Evolutionary conservation across 106 monocot species (phyloP), one percentile per base, ranked within the genome.

Genomic region (Platanthera zijinensis): DNA sequence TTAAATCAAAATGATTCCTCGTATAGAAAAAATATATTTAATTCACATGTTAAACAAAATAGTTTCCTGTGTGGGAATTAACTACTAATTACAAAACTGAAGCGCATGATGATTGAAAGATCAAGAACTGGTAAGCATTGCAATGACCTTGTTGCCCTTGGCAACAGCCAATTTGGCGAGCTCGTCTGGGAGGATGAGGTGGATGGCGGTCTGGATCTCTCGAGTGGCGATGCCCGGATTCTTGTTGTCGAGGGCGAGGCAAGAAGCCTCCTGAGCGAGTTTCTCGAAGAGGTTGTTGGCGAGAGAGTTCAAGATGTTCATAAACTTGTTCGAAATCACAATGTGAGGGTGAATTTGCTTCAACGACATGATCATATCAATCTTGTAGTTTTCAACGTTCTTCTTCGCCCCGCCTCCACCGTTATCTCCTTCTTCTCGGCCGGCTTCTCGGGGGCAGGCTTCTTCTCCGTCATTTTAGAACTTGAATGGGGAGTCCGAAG

Each of bases 321-420:
- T n/a, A n/a, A n/a, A n/a, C n/a, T n/a, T n/a, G n/a, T n/a, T n/a
- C n/a, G n/a, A n/a, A n/a, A n/a, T n/a, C n/a, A n/a, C n/a, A n/a
- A n/a, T n/a, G n/a, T n/a, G n/a, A 8, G 92, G 95, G 76, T 92
- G 95, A 6, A 95, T 92, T 86, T 95, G 95, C 84, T 95, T 95
- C 56, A 95, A 68, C 17, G 92, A 92, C 89, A 92, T 95, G 87
- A 95, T 91, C 77, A 95, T 95, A 85, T 95, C 91, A 78, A 95
- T 95, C 84, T 95, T 95, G 89, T 95, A 95, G 0, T 91, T 95
- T 83, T 95, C 95, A 11, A 46, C 48, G 48, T 51, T 57, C 80
- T 86, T 85, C 88, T 80, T 85, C 30, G 74, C 78, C 84, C 67
- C 57, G 56, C 61, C 78, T 57, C 49, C 75, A 78, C 81, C 81